phyloP scores from a whole-genome alignment of 345 rosid species.

The Lepidium sativum region DNA sequence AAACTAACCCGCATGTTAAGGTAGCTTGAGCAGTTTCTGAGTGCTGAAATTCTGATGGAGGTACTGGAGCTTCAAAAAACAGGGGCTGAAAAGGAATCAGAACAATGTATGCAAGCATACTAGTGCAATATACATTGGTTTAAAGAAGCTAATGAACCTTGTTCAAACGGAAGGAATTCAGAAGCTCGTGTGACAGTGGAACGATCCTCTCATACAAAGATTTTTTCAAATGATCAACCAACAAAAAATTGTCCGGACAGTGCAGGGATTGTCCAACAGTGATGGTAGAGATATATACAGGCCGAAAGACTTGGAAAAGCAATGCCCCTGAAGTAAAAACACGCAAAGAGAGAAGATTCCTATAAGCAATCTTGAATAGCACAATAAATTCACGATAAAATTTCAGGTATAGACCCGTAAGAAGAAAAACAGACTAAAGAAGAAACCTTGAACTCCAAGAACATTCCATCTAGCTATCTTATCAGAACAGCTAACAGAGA shows the following conservation, averaged over 20 bases:
- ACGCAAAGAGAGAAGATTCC: constrained; percentile 6
- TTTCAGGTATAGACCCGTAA: background rate
- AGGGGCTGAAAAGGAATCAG: constrained; percentile 48
- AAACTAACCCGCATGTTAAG: constrained; percentile 80
- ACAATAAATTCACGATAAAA: background rate
- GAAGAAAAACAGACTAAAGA: background rate
- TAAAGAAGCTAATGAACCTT: constrained; percentile 41
- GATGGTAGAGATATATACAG: constrained; percentile 67
- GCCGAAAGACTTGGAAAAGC: constrained; percentile 60
- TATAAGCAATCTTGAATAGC: constrained; percentile 1
- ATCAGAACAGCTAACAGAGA: constrained; percentile 89
- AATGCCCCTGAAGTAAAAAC: constrained; percentile 55
- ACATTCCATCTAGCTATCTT: constrained; percentile 91
- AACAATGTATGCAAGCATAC: constrained; percentile 4
- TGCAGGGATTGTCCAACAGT: constrained; percentile 55
- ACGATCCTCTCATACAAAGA: constrained; percentile 50
- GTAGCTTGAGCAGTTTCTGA: constrained; percentile 69
- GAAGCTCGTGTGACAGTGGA: constrained; percentile 35
- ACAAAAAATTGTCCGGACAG: constrained; percentile 27
- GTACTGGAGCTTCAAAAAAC: constrained; percentile 55
- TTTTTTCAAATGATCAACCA: constrained; percentile 42
- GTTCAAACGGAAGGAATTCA: constrained; percentile 41
- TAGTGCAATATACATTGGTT: background rate
- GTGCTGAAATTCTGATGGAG: constrained; percentile 80
- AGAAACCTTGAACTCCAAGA: constrained; percentile 84